phyloP scores from a whole-genome alignment of 768 basidiomycete species.

The Hemileccinum rubropunctum region DNA sequence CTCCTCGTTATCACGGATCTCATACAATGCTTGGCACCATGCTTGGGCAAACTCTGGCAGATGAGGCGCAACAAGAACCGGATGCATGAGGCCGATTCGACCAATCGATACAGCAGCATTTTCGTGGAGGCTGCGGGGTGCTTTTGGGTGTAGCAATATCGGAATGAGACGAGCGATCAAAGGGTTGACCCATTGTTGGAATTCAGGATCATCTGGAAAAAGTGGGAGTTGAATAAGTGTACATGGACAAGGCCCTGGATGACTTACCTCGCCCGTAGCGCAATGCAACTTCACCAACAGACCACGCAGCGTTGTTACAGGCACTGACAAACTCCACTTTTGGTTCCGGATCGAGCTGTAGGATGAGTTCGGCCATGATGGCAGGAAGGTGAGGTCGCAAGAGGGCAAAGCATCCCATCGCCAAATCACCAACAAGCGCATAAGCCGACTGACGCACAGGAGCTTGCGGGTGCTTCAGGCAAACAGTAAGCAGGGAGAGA shows the following conservation, averaged over 20 bases:
- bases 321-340: constrained; percentile 94
- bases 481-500: constrained; percentile 77
- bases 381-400: constrained; percentile 83
- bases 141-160: constrained; percentile 88
- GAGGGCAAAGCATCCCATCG: constrained; percentile 90
- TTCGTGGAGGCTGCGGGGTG: constrained; percentile 91
- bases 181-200: constrained; percentile 88
- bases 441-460: constrained; percentile 95
- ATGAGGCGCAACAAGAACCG: constrained; percentile 82
- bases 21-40: constrained; percentile 96
- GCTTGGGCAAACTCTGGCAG: constrained; percentile 88
- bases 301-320: constrained; percentile 99
- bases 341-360: constrained; percentile 90
- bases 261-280: constrained; percentile 75
- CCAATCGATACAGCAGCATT: constrained; percentile 99
- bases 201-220: constrained; percentile 69
- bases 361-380: constrained; percentile 87
- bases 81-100: constrained; percentile 92
- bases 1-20: constrained; percentile 99
- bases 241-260: background rate
- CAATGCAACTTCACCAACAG: constrained; percentile 96
- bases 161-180: constrained; percentile 88
- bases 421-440: constrained; percentile 97
- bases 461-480: constrained; percentile 94
- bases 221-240: constrained; percentile 6